Percentiles rank a stretch among this genome's conserved stretches.
Conservation (phyloP, 345 rosid species). For the Geranium brycei region DNA sequence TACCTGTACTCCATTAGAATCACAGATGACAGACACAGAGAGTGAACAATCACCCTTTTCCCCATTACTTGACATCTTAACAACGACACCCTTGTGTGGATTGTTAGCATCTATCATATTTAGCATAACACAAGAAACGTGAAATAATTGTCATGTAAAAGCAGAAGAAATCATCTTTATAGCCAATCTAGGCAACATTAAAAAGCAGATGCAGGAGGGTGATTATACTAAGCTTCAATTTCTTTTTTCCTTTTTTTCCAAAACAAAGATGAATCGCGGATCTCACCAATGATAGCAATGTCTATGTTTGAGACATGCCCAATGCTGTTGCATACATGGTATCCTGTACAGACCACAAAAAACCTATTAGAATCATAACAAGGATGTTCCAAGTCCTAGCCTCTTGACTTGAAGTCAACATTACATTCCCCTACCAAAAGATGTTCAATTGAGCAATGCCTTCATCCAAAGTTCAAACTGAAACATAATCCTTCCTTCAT, state of each 20-base stretch:
- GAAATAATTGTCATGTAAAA: neutral
- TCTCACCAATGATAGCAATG: slow-evolving; percentile 48
- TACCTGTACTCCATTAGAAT: slow-evolving; percentile 49
- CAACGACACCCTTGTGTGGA: slow-evolving; percentile 68
- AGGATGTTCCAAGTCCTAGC: neutral
- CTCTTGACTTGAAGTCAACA: neutral
- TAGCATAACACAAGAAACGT: slow-evolving; percentile 9
- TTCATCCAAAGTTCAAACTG: no score
- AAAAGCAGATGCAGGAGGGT: neutral
- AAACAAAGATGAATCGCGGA: neutral
- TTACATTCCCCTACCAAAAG: neutral
- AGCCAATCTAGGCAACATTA: neutral
- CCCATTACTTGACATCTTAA: slow-evolving; percentile 46
- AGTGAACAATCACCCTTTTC: slow-evolving; percentile 51
- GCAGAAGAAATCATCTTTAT: no score
- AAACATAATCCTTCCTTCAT: no score
- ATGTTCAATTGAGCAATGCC: neutral
- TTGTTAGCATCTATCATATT: slow-evolving; percentile 44
- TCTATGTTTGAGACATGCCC: slow-evolving; percentile 48
- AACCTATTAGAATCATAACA: slow-evolving; percentile 3
- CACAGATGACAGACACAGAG: slow-evolving; percentile 66
- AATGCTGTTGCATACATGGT: slow-evolving; percentile 62
- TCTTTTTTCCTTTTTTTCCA: neutral
- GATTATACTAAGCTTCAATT: neutral
- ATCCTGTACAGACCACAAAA: slow-evolving; percentile 41